Base-by-base conservation (phyloP, 805 yeast species). In the Zygosaccharomyces bailii region DNA sequence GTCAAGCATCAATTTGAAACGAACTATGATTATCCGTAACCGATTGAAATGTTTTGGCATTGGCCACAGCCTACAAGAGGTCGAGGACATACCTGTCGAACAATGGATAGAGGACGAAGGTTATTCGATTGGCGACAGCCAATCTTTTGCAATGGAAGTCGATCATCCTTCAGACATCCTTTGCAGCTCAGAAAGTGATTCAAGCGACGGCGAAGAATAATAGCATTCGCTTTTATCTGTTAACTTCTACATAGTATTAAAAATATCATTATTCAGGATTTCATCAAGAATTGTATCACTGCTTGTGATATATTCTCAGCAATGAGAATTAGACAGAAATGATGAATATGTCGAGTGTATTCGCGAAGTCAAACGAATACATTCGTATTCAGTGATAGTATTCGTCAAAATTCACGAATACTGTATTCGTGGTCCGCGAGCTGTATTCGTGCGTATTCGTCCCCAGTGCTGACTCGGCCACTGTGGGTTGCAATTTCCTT, bases 31-130 rank as follows among this genome's bases (percentile, higher is more conserved):
- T 31, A 39, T 44, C 7, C 41, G 53, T 16, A 50, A 50, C 34
- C 41, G 53, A n/a, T 39, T 46, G 3, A 38, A 42, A 19, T 43
- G 49, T 39, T 50, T 50, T 24, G 48, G 49, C 10, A 40, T 48
- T 19, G 44, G 44, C 21, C 34, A 46, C 17, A 34, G 19, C 27
- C 19, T 49, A 14, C 44, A 36, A 13, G 43, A 20, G 18, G 45
- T 43, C 24, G 34, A 34, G 10, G 46, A 40, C 25, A 43, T 49
- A 10, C 42, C 50, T 4, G 27, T 48, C 20, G 46, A 43, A 9
- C 50, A 46, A 31, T 49, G 50, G 53, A 45, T 38, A 8, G 29
- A 44, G 11, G 52, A 43, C 25, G 52, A 46, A 37, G 46, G n/a
- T n/a, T n/a, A n/a, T n/a, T n/a, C n/a, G n/a, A n/a, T n/a, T n/a